phyloP scores from a whole-genome alignment of 2,329 filamentous ascomycete species.

The Cadophora sp. region DNA sequence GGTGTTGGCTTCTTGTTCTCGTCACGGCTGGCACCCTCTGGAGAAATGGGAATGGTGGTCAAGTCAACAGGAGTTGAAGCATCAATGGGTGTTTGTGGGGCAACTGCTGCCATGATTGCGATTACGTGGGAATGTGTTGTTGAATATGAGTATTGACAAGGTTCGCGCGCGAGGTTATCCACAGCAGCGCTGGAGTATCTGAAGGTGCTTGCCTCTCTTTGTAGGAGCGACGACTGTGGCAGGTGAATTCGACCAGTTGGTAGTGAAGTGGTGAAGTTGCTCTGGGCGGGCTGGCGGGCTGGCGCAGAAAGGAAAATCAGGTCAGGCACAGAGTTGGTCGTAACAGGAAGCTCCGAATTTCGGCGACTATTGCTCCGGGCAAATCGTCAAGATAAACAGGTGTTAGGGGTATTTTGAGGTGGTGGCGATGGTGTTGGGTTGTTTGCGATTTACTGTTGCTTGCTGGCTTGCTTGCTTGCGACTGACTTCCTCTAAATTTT shows the following conservation, averaged over 20 bases:
- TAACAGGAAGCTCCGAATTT: slow-evolving; percentile 7
- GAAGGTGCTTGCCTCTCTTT: neutral
- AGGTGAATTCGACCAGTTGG: slow-evolving; percentile 8
- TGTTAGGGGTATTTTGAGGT: slow-evolving; percentile 15
- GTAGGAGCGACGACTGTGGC: neutral
- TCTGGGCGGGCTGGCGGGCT: too few relatives aligned
- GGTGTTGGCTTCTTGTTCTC: slow-evolving; percentile 50
- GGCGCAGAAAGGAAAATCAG: slow-evolving; percentile 14
- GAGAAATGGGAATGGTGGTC: slow-evolving; percentile 71
- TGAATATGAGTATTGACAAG: neutral
- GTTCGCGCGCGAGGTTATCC: neutral
- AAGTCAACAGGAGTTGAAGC: slow-evolving; percentile 64
- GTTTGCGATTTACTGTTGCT: slow-evolving; percentile 4
- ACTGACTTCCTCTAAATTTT: slow-evolving; percentile 6
- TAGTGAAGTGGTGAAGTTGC: slow-evolving; percentile 2
- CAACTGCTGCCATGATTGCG: slow-evolving; percentile 40
- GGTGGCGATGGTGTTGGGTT: slow-evolving; percentile 6
- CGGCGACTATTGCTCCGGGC: slow-evolving; percentile 43
- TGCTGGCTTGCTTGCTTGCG: too few relatives aligned
- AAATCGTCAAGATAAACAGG: slow-evolving; percentile 29
- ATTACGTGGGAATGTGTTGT: neutral
- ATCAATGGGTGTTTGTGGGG: slow-evolving; percentile 33
- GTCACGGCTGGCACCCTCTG: slow-evolving; percentile 63
- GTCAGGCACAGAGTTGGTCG: slow-evolving; percentile 13
- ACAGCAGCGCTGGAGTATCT: neutral